These are phyloP conservation scores for Pseudevernia furfuracea DNA, from an alignment of 495 filamentous ascomycete species.

Conservation along the genomic window DNA sequence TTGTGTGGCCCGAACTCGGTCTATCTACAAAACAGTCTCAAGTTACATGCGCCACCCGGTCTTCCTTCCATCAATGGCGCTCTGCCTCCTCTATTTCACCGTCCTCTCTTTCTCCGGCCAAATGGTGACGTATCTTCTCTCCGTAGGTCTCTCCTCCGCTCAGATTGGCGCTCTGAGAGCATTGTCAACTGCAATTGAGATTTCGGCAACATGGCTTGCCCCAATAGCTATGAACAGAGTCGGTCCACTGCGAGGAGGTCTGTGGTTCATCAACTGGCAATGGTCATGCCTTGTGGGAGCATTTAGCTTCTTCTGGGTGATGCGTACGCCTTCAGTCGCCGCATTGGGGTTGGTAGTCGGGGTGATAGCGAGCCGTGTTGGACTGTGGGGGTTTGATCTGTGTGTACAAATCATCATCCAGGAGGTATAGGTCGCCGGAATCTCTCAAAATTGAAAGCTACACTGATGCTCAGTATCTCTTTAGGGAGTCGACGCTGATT, in stretches of 20 bases:
- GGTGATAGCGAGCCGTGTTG: slow-evolving; percentile 51
- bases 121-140: slow-evolving; percentile 25
- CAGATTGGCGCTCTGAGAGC: slow-evolving; percentile 16
- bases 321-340: slow-evolving; percentile 29
- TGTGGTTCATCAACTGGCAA: slow-evolving; percentile 62
- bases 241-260: slow-evolving; percentile 49
- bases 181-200: slow-evolving; percentile 13
- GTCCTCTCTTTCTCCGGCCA: slow-evolving; percentile 23
- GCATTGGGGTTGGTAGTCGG: slow-evolving; percentile 43
- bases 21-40: not conserved
- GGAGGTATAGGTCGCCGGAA: slow-evolving; percentile 39
- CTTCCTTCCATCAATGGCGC: slow-evolving; percentile 22
- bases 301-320: slow-evolving; percentile 36
- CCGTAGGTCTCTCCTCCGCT: slow-evolving; percentile 13
- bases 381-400: slow-evolving; percentile 63
- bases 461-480: not conserved
- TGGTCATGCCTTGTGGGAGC: slow-evolving; percentile 42
- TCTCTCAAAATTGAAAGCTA: not conserved
- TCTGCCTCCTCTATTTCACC: slow-evolving; percentile 24
- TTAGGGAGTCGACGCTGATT: slow-evolving; percentile 42
- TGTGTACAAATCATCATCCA: slow-evolving; percentile 58
- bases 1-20: not conserved
- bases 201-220: slow-evolving; percentile 24
- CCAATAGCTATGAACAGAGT: slow-evolving; percentile 43
- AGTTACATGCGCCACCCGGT: slow-evolving; percentile 17